These are phyloP conservation scores for Scheffersomyces coipomensis DNA, from an alignment of 805 yeast species.

Conservation along the genomic window DNA sequence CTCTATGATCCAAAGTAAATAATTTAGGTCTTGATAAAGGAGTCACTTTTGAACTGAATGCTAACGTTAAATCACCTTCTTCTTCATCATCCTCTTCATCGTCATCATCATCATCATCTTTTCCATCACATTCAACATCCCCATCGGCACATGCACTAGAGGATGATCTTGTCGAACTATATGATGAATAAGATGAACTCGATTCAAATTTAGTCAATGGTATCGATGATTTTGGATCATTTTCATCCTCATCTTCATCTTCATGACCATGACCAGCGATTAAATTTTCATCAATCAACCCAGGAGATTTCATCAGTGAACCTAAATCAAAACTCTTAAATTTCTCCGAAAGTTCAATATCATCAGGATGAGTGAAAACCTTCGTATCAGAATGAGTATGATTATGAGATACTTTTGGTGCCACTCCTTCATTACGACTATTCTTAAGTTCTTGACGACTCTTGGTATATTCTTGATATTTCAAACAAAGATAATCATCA, in stretches of 20 bases:
- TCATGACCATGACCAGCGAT: slow-evolving; percentile 11
- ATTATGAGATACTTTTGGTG: neutral
- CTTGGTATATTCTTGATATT: slow-evolving; percentile 32
- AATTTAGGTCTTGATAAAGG: slow-evolving; percentile 33
- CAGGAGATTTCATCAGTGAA: slow-evolving; percentile 30
- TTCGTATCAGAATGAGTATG: neutral
- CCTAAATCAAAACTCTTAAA: slow-evolving; percentile 36
- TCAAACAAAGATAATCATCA: slow-evolving; percentile 48
- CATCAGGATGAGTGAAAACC: slow-evolving; percentile 5
- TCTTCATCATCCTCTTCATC: slow-evolving; percentile 30
- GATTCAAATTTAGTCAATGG: neutral
- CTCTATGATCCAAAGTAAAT: slow-evolving; percentile 29
- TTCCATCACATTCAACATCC: slow-evolving; percentile 8
- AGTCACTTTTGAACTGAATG: slow-evolving; percentile 40
- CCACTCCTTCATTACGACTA: no score
- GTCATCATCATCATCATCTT: slow-evolving; percentile 12
- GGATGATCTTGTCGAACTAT: slow-evolving; percentile 8
- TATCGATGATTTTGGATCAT: slow-evolving; percentile 12
- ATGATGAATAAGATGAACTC: slow-evolving; percentile 8
- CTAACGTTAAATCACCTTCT: slow-evolving; percentile 45
- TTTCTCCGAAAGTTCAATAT: slow-evolving; percentile 30
- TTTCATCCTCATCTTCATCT: slow-evolving; percentile 17
- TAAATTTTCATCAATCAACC: slow-evolving; percentile 1
- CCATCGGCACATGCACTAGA: slow-evolving; percentile 11
- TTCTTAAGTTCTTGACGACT: slow-evolving; percentile 10